Base-by-base conservation (phyloP, 768 basidiomycete genomes). In the Naganishia kalamii region DNA sequence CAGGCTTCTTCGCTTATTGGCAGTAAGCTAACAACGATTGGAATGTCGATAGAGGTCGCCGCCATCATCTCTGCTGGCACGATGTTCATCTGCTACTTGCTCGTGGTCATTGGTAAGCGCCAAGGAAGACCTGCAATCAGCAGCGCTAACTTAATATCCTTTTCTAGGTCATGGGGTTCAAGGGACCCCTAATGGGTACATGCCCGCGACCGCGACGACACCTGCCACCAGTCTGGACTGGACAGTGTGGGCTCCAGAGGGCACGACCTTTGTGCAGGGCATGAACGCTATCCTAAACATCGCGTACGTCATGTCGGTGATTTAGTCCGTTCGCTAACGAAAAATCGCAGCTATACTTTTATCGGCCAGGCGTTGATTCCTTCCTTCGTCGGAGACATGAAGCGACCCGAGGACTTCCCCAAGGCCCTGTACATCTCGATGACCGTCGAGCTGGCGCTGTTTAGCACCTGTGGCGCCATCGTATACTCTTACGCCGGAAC, bases 321-420 rank as follows among this genome's bases (percentile, higher is more conserved):
- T 21, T 48, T 15, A 47, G 7, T 7, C 27, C 43, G 17, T 21
- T n/a, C 15, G 40, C 33, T 11, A 21, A 17, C 21, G 15, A 30
- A 13, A 46, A 44, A 49, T 54, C 3, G 35, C 12, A 54, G 32
- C 51, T 72, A 70, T 57, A 70, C 70, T 3, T 71, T 64, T 35
- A 63, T 69, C 57, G 71, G 71, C 12, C 71, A 72, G 41, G 71
- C 71, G 15, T 49, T 72, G 25, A 72, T 72, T 27, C 71, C 71
- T 1, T 69, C 69, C 0, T 72, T 70, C 47, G 66, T 70, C 21
- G 71, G 71, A 23, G 71, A 72, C 59, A 72, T 72, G 71, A 64
- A 47, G 19, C 29, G 50, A 0, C 71, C 71, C 1, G 65, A 71
- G 21, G 71, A 70, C 41, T 72, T 72, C 67, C 69, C 69, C 25